Base-by-base conservation (phyloP, 192 early-diverging fungal genomes). In the Cetraspora pellucida region DNA sequence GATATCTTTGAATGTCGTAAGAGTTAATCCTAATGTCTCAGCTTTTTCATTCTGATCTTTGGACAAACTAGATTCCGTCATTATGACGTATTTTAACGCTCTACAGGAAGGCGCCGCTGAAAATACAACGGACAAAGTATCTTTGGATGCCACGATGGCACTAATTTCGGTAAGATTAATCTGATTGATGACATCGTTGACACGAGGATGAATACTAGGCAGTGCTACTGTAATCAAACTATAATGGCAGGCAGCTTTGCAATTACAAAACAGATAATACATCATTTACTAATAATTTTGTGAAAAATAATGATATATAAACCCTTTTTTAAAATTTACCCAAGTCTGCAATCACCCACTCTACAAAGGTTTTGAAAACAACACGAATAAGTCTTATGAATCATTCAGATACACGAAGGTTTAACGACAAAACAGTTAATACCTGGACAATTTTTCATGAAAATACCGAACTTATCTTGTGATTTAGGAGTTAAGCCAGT, bases 381-480 rank as follows among this genome's bases (percentile, higher is more conserved):
- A 19, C 8, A 30, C 10, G 16, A 19, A 50, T 49, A 70, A 31
- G 46, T 30, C 13, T 30, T 17, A 49, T 0, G 2, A 47, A 27
- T 10, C 6, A 30, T n/a, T 50, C 7, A 65, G 46, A 47, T 25
- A 27, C 16, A 47, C 23, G 6, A 4, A 47, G 8, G 3, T 2
- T 47, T 23, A 37, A 13, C 19, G 10, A 11, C n/a, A 47, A 43
- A 27, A 59, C 13, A 19, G 1, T 55, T 30, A 67, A 66, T 89
- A 86, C 86, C 81, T 79, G 81, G 79, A n/a, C 77, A 73, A 58
- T 79, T 79, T 10, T 79, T 81, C 27, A 78, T 75, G 43, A 80
- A 72, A 65, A 84, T 81, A 16, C 83, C 83, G 37, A 84, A 71
- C 14, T 77, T 72, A 1, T 66, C 72, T 19, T 77, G 74, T 10